Evolutionary conservation across 495 filamentous ascomycete species (phyloP), one percentile per base, ranked within the genome.

Genomic region (Viridothelium virens): DNA sequence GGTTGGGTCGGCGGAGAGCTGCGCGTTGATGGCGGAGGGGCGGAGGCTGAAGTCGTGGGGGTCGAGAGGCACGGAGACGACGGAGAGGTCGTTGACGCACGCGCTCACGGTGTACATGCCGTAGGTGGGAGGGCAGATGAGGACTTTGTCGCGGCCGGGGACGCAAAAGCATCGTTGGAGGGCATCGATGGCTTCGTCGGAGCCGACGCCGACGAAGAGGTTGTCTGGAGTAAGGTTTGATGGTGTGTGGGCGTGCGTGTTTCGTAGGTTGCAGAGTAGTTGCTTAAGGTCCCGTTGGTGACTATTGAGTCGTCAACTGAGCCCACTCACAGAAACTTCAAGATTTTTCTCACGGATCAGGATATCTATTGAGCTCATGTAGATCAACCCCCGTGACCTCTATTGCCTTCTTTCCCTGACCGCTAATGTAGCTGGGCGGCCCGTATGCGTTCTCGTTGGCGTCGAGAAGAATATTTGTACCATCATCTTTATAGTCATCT

Each of bases 391-490:
- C 72, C 18, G 53, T 7, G 31, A 34, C 25, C n/a, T 18, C 53
- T n/a, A 7, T 36, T 2, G 53, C 33, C 10, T 36, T 33, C n/a
- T 10, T 4, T 34, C 0, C 10, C 0, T 59, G 18, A 4, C 7
- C 14, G 14, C 31, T 59, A 1, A 3, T 59, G 18, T 34, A 14
- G 31, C 7, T 36, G 5, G 53, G 53, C 1, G 94, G 92, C 1
- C 95, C 94, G 77, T 88, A 96, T 63, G 94, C 92, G 74, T 97
- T 98, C 77, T 98, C 94, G 70, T 98, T 98, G 66, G 95, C 94
- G 73, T 98, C 94, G 66, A 98, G 89, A 38, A 98, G 86, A 65
- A 97, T 87, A 74, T 97, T 97, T 59, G 88, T 96, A 69, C 94
- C 95, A 73, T 98, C 89, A 74, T 98, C 94, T 82, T 97, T 96